Conservation (phyloP, 257 asterid genomes). For the Handroanthus guayacan region DNA sequence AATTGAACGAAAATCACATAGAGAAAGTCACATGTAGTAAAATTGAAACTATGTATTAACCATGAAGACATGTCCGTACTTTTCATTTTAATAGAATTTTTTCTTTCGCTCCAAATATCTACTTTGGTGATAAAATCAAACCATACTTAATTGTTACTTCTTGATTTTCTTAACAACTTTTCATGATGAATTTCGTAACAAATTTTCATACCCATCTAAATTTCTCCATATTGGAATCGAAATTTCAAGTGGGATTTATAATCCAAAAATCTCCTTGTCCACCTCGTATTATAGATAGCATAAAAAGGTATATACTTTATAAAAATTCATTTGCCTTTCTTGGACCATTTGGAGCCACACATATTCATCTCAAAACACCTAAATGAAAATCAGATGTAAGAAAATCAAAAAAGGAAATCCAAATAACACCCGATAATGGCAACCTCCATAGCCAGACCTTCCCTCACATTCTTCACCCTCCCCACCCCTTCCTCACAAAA, state of each 20-base stretch:
- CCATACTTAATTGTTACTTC: too few relatives aligned
- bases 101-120: too few relatives aligned
- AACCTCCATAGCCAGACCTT: slow-evolving; percentile 64
- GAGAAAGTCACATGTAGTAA: too few relatives aligned
- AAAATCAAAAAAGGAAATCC: background rate
- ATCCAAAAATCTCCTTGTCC: background rate
- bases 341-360: slow-evolving; percentile 43
- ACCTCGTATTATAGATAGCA: background rate
- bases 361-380: background rate
- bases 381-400: background rate
- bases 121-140: too few relatives aligned
- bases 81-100: too few relatives aligned
- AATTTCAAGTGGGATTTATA: background rate
- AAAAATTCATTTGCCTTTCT: slow-evolving; percentile 22
- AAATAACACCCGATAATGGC: slow-evolving; percentile 55
- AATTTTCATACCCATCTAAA: too few relatives aligned
- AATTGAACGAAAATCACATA: too few relatives aligned
- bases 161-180: too few relatives aligned
- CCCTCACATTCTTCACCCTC: slow-evolving; percentile 58
- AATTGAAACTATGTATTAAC: too few relatives aligned
- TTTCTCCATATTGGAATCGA: too few relatives aligned
- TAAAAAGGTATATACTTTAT: slow-evolving; percentile 28
- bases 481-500: slow-evolving; percentile 45
- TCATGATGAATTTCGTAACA: too few relatives aligned
- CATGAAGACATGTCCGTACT: too few relatives aligned